phyloP scores from a whole-genome alignment of 306 rosid species.

The Malus domestica region DNA sequence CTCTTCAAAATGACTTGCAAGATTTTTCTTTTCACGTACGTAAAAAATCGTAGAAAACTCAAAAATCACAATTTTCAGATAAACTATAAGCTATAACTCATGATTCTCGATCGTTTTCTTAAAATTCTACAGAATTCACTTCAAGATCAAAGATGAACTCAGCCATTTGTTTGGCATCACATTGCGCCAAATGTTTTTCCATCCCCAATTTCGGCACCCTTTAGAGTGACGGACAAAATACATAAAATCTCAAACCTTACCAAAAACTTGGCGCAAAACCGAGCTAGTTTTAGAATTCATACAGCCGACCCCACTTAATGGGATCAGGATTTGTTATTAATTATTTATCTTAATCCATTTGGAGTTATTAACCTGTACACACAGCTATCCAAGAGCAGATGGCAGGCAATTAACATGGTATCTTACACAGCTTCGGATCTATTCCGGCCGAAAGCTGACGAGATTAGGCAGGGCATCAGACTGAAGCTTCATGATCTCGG shows the following conservation, averaged over 20 bases:
- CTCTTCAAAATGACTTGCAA: too few species aligned
- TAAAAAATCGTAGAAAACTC: not conserved
- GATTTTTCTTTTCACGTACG: not conserved
- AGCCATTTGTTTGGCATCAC: not conserved
- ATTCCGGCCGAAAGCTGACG: slow-evolving; percentile 62
- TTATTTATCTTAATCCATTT: not conserved
- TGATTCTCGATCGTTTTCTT: not conserved
- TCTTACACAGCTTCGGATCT: not conserved
- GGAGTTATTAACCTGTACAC: slow-evolving; percentile 27
- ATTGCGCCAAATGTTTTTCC: not conserved
- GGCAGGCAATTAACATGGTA: slow-evolving; percentile 5
- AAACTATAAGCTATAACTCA: not conserved
- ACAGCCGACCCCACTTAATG: too few species aligned
- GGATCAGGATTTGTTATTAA: too few species aligned
- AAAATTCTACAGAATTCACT: not conserved
- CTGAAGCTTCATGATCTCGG: slow-evolving; percentile 58
- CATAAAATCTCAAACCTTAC: too few species aligned
- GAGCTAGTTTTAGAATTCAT: too few species aligned
- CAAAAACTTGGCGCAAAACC: too few species aligned
- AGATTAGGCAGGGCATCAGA: slow-evolving; percentile 51
- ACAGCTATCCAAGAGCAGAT: slow-evolving; percentile 4
- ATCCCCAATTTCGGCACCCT: too few species aligned
- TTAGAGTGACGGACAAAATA: too few species aligned
- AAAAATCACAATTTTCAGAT: too few species aligned
- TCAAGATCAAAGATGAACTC: not conserved